A percentile compares a stretch with the other conserved stretches of the same genome.
Evolutionary conservation across 305 asterid species (phyloP).

Genomic region (Stenogyne calaminthoides): DNA sequence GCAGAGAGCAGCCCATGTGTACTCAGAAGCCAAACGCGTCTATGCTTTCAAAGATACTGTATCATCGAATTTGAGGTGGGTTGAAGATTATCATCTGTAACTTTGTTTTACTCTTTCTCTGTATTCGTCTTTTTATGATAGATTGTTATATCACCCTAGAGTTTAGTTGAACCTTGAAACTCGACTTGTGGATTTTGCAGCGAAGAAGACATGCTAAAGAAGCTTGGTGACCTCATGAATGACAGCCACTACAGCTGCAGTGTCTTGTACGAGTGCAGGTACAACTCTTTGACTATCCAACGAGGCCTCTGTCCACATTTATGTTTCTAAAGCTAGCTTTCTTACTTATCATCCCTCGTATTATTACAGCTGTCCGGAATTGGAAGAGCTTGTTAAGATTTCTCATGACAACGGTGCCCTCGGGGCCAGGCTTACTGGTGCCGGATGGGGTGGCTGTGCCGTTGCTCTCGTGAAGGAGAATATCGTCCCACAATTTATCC

Average conservation of each 20-base stretch:
- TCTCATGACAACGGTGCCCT: slow-evolving; percentile 82
- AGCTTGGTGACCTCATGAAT: slow-evolving; percentile 90
- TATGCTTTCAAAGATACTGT: slow-evolving; percentile 83
- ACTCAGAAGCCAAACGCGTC: slow-evolving; percentile 95
- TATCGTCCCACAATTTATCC: slow-evolving; percentile 80
- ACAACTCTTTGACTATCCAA: neutral
- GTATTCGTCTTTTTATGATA: neutral
- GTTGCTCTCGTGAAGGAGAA: slow-evolving; percentile 91
- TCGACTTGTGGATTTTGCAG: slow-evolving; percentile 39
- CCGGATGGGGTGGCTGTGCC: slow-evolving; percentile 99
- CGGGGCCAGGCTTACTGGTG: slow-evolving; percentile 96
- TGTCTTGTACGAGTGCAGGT: slow-evolving; percentile 95
- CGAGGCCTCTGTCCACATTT: neutral
- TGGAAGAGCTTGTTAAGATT: slow-evolving; percentile 86
- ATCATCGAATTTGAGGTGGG: slow-evolving; percentile 65
- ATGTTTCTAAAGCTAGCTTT: neutral
- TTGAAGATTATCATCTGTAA: neutral
- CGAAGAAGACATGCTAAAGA: slow-evolving; percentile 77
- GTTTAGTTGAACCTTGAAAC: neutral
- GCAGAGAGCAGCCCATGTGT: slow-evolving; percentile 94
- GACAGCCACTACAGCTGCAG: slow-evolving; percentile 96
- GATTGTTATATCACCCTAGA: neutral
- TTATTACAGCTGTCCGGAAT: slow-evolving; percentile 74
- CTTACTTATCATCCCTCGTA: neutral
- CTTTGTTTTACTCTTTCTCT: neutral